Evolutionary conservation across 2,329 filamentous ascomycete genomes (phyloP).

Genomic region (Trichophyton simii): DNA sequence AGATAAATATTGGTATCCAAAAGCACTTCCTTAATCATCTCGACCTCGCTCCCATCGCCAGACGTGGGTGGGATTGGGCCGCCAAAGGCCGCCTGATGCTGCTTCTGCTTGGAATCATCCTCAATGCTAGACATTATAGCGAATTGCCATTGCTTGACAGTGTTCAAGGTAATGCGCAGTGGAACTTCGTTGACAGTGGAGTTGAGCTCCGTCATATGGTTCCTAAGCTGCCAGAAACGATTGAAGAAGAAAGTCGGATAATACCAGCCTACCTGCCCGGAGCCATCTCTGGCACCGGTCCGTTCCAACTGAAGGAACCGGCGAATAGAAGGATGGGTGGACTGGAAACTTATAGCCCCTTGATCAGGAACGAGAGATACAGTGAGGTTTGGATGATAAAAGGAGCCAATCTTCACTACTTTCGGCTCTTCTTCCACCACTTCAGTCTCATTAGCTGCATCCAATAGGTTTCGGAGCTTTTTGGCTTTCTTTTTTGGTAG

Average conservation of each 20-base stretch:
- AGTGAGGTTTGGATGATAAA: slow-evolving; percentile 92
- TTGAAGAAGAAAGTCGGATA: slow-evolving; percentile 83
- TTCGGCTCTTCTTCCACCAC: slow-evolving; percentile 43
- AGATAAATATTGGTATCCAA: slow-evolving; percentile 90
- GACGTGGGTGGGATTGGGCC: slow-evolving; percentile 54
- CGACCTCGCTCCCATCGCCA: slow-evolving; percentile 84
- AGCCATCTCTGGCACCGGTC: slow-evolving; percentile 67
- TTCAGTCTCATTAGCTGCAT: slow-evolving; percentile 35
- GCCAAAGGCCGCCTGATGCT: slow-evolving; percentile 64
- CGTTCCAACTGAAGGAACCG: slow-evolving; percentile 69
- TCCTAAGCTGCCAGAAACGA: slow-evolving; percentile 90
- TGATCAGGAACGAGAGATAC: slow-evolving; percentile 74
- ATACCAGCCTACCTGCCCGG: slow-evolving; percentile 87
- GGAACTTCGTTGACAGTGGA: slow-evolving; percentile 73
- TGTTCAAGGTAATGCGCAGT: slow-evolving; percentile 70
- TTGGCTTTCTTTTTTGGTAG: slow-evolving; percentile 77
- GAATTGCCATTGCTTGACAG: slow-evolving; percentile 82
- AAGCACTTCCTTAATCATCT: slow-evolving; percentile 92
- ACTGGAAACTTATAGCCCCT: slow-evolving; percentile 54
- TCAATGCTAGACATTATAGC: slow-evolving; percentile 73
- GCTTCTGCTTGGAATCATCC: slow-evolving; percentile 71
- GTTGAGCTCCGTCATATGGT: slow-evolving; percentile 84
- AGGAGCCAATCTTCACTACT: slow-evolving; percentile 63
- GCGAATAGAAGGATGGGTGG: slow-evolving; percentile 59
- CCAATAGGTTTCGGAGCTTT: slow-evolving; percentile 77